Base-by-base conservation (phyloP, 2,329 filamentous ascomycete species). In the Botrytis deweyae region DNA sequence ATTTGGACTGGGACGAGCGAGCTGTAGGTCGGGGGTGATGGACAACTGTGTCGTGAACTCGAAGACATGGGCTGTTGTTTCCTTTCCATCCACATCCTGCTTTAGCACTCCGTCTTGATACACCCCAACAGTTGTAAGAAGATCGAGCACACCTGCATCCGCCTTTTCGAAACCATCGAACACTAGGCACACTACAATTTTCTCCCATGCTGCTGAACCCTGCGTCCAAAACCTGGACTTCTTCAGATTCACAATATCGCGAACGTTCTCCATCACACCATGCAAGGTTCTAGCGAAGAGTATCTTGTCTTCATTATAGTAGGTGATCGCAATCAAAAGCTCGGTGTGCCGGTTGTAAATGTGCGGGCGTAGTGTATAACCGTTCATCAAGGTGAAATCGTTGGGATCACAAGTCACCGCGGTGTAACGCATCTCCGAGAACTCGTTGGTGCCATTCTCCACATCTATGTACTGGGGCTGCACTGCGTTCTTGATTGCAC, bases 171-270 rank as follows among this genome's bases (percentile, higher is more conserved):
- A 97, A 88, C 96, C 96, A 83, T 99, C 96, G 80, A 98, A 98
- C 76, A 99, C 94, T 78, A 98, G 86, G 83, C 93, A 97, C 75
- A 98, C 96, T 44, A 98, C 96, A 81, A 99, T 98, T 87, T 98
- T 99, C 83, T 99, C 96, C 96, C 96, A 99, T 72, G 96, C 96
- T 16, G 96, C 96, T 73, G 96, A 96, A 80, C 96, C 96, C 86
- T 97, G 97, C 86, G 98, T 98, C 96, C 96, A 99, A 86, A 99
- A 99, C 80, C 97, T 95, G 46, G 96, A 98, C 85, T 97, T 98
- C 86, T 98, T 98, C 76, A 98, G 87, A 85, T 98, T 98, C 81
- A 98, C 95, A 82, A 99, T 98, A 80, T 99, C 96, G 76, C 95
- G 92, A 80, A 98, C 96, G 83, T 98, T 98, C 83, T 98, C 94